Base-by-base conservation (phyloP, 495 filamentous ascomycete genomes). In the Endocarpon pusillum region DNA sequence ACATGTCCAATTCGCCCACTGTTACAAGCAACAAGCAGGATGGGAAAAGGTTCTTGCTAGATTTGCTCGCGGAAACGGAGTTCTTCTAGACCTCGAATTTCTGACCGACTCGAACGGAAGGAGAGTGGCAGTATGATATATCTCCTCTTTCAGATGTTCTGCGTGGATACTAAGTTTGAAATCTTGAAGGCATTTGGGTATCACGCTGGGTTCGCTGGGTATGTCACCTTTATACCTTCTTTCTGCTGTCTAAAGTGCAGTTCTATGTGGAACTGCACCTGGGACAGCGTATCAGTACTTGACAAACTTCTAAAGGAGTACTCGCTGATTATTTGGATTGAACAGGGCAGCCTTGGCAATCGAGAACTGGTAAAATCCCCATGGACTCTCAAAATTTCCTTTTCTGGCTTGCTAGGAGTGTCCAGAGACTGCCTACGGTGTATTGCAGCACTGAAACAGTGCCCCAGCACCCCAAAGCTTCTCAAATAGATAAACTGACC, bases 51-150 rank as follows among this genome's bases (percentile, higher is more conserved):
- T 84, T 15, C 71, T 97, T 10, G 67, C 73, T 35, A 67, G 87
- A 28, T 96, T 86, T 59, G 67, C 78, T 5, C 66, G 75, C 19
- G 89, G 86, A 20, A 78, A 75, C 29, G 87, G 87, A 32, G 79
- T 70, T 6, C 71, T 97, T 17, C 67, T 85, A 29, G 87, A 97
- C 44, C 65, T 97, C 35, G 87, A 97, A 50, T 94, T 94, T 55
- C 61, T 94, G n/a, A 70, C 73, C 12, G 81, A 93, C 42, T 69
- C 69, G 21, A 64, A 49, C 29, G 79, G 81, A n/a, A 65, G 83
- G 30, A 64, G 87, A 48, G 80, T 96, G 26, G 85, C 86, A 35
- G 14, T 43, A 39, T 37, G 42, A 37, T 27, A 8, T 25, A 25
- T 12, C 8, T 25, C 23, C 12, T n/a, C n/a, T 25, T 25, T 25